Base-by-base conservation (phyloP, 768 basidiomycete species). In the Daedalea quercina region DNA sequence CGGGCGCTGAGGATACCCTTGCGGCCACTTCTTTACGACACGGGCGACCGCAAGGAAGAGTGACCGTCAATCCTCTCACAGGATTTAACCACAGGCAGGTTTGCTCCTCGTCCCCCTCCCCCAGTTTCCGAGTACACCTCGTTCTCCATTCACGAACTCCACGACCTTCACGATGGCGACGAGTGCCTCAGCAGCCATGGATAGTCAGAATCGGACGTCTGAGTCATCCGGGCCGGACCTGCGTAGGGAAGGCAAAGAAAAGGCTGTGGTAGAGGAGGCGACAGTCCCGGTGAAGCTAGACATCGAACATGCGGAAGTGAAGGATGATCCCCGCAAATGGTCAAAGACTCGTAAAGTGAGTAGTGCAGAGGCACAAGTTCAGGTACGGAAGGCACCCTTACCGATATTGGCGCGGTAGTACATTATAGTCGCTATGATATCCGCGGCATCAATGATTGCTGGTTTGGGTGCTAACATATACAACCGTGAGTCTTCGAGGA, bases 381-480 rank as follows among this genome's bases (percentile, higher is more conserved):
- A 31, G 28, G 28, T 31, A 11, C 11, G 28, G 28, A 11, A 31
- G 28, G 11, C 28, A 11, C 28, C 28, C 28, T 31, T 31, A 31
- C 28, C 40, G 1, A 22, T 37, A 28, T 6, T 26, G 0, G 11
- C n/a, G n/a, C n/a, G 7, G 25, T n/a, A 60, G 56, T 53, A 76
- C 53, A 54, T 74, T 9, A 72, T 72, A 22, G 67, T 83, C 48
- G 46, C 65, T 8, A 71, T 81, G 37, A 69, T 85, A 24, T 68
- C 80, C 3, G 66, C 72, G 19, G 82, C 80, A 3, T 67, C 79
- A 7, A 74, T 81, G 73, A 77, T 81, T 56, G 78, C 80, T 11
- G 82, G 82, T 1, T 69, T 85, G 12, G 74, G 74, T 3, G 71
- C 67, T 1, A 84, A 77, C 56, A 81, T 85, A 44, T 83, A 84